Evolutionary conservation across 2,329 filamentous ascomycete genomes (phyloP), one percentile per base, ranked within the genome.

Genomic region (Xylaria sp.): DNA sequence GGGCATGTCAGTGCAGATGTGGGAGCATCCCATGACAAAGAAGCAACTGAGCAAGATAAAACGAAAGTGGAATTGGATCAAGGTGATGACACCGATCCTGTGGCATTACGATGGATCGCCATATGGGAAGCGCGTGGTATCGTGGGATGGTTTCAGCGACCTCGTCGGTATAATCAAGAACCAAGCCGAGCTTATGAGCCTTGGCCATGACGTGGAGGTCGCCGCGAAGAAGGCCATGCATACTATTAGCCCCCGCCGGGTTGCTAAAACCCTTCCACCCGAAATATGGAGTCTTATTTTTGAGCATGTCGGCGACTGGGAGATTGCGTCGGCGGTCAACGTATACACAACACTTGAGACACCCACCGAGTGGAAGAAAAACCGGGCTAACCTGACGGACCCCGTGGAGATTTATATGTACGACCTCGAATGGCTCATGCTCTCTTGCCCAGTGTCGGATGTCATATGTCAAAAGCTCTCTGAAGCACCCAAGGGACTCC

Each of bases 211-310:
- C 68, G 83, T 91, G 58, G 86, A 90, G 63, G 79, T 83, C 27
- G 77, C 82, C 27, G 79, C 80, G 46, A 75, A 78, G 63, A 73
- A 77, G 41, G 77, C 77, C 29, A 71, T 74, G 49, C 77, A 74
- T 62, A 76, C 74, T 23, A 71, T 76, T 1, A 75, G 77, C 13
- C 72, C 78, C 31, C 73, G 72, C 23, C 71, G 75, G 23, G 69
- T 78, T 5, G 71, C 74, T 0, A 76, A 77, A 19, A 80, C 80
- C 41, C 80, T 98, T 1, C 94, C 94, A 0, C 87, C 90, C 0
- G 94, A 98, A 76, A 84, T 97, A 38, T 97, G 93, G 92, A 90
- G 90, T 31, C 90, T 94, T 59, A 90, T 98, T 48, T 87, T 97
- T 43, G 91, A 96, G 66, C 87, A 89, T 64, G 86, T 93, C 0